Percentiles rank a stretch among this genome's conserved stretches.
Conservation (phyloP, 2,329 filamentous ascomycete species). For the Exophiala mesophila region DNA sequence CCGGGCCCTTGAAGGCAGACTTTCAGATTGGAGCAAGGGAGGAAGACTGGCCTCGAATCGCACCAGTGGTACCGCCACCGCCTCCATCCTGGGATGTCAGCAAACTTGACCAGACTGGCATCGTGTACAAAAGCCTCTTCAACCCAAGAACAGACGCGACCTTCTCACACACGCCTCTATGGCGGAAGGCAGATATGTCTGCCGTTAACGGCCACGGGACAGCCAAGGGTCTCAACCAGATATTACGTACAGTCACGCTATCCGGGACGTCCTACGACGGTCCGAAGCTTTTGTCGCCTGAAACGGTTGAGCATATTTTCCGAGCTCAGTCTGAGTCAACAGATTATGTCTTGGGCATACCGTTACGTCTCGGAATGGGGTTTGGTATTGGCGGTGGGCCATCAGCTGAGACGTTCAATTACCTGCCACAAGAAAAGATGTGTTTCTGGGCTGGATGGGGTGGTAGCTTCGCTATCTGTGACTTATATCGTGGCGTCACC, state of each 20-base stretch:
- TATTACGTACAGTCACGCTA: constrained; percentile 38
- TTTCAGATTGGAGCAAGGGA: constrained; percentile 43
- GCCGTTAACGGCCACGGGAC: constrained; percentile 44
- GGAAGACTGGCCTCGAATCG: constrained; percentile 38
- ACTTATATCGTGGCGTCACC: constrained; percentile 39
- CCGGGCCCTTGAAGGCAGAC: constrained; percentile 40
- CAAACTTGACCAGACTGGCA: constrained; percentile 19
- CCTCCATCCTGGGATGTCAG: constrained; percentile 11
- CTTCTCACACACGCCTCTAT: constrained; percentile 29
- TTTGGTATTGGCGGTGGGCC: constrained; percentile 33
- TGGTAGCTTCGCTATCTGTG: constrained; percentile 41
- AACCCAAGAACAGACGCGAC: constrained; percentile 27
- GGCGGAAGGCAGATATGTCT: constrained; percentile 39
- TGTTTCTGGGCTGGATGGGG: constrained; percentile 45
- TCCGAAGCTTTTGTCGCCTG: constrained; percentile 34
- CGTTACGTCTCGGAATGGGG: constrained; percentile 41
- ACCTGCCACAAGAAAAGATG: constrained; percentile 31
- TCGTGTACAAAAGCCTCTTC: constrained; percentile 30
- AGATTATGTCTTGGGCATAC: constrained; percentile 35
- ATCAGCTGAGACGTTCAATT: constrained; percentile 19
- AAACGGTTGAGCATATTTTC: constrained; percentile 42
- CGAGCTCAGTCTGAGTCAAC: constrained; percentile 39
- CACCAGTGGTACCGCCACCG: constrained; percentile 30
- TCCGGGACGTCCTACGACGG: constrained; percentile 34
- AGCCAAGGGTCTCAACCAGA: constrained; percentile 37